These are phyloP conservation scores for Aquilaria malaccensis DNA, from an alignment of 345 rosid genomes.

Conservation along the genomic window DNA sequence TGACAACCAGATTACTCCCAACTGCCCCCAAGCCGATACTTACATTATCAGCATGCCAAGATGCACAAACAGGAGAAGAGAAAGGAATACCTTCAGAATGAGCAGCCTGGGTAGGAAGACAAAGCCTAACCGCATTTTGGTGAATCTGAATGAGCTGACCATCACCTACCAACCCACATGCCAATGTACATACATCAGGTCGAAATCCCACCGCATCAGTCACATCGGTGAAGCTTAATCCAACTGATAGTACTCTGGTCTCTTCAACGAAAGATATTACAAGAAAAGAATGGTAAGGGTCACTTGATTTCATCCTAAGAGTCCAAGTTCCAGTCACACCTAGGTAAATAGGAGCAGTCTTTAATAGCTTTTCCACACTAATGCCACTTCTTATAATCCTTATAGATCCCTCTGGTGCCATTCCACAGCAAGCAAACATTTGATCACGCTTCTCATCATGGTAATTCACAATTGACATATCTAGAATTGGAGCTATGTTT, in stretches of 20 bases:
- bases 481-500: conserved; percentile 90
- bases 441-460: conserved; percentile 87
- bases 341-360: conserved; percentile 82
- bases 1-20: conserved; percentile 57
- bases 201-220: conserved; percentile 93
- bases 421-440: conserved; percentile 95
- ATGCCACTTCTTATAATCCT: conserved; percentile 85
- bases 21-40: conserved; percentile 96
- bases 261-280: conserved; percentile 95
- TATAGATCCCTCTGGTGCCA: conserved; percentile 92
- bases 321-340: conserved; percentile 97
- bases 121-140: conserved; percentile 74
- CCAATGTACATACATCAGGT: conserved; percentile 91
- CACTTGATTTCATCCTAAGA: conserved; percentile 58
- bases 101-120: conserved; percentile 80
- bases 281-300: conserved; percentile 86
- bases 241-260: conserved; percentile 91
- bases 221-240: conserved; percentile 88
- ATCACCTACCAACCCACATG: conserved; percentile 81
- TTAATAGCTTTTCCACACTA: conserved; percentile 75
- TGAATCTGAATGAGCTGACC: conserved; percentile 87
- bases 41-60: conserved; percentile 70
- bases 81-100: conserved; percentile 71
- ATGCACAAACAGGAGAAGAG: conserved; percentile 65
- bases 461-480: conserved; percentile 79